Evolutionary conservation across 2,329 filamentous ascomycete species (phyloP).

Genomic region (Ramularia endophylla): DNA sequence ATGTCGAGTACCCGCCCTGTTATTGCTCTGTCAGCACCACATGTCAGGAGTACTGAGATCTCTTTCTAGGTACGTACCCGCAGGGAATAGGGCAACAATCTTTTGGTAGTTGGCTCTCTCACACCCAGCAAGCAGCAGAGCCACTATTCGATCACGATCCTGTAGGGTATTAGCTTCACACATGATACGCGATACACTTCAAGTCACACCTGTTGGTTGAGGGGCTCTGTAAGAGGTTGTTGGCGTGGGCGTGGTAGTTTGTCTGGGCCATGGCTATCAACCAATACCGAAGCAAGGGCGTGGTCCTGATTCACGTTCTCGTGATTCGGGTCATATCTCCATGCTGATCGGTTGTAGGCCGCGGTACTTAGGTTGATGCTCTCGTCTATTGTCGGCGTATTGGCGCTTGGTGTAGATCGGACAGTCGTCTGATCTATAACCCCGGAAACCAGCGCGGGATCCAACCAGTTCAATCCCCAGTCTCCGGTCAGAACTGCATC

Average conservation of each 20-base stretch:
- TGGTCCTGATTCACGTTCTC: constrained; percentile 14
- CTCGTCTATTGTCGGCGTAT: constrained; percentile 15
- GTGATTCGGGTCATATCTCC: constrained; percentile 15
- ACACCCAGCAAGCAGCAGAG: constrained; percentile 14
- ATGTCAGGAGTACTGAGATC: not conserved
- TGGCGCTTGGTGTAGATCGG: constrained; percentile 4
- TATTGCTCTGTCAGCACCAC: not conserved
- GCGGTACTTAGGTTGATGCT: constrained; percentile 17
- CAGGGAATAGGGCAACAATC: constrained; percentile 15
- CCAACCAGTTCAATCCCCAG: constrained; percentile 15
- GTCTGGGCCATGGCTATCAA: constrained; percentile 13
- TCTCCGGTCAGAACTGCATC: constrained; percentile 13
- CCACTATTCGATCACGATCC: constrained; percentile 16
- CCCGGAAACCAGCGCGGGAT: constrained; percentile 9
- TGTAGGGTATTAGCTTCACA: too few species aligned
- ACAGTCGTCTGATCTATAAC: constrained; percentile 6
- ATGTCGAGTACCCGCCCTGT: constrained; percentile 12
- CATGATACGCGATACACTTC: too few species aligned
- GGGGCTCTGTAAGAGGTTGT: constrained; percentile 7
- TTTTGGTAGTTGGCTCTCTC: constrained; percentile 17
- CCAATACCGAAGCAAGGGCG: constrained; percentile 10
- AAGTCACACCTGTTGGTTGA: constrained; percentile 1
- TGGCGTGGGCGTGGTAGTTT: constrained; percentile 7
- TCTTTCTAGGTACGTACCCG: not conserved
- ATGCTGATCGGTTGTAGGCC: constrained; percentile 17